Evolutionary conservation across 768 basidiomycete genomes (phyloP).

Genomic region (Hirschioporus abietinus): DNA sequence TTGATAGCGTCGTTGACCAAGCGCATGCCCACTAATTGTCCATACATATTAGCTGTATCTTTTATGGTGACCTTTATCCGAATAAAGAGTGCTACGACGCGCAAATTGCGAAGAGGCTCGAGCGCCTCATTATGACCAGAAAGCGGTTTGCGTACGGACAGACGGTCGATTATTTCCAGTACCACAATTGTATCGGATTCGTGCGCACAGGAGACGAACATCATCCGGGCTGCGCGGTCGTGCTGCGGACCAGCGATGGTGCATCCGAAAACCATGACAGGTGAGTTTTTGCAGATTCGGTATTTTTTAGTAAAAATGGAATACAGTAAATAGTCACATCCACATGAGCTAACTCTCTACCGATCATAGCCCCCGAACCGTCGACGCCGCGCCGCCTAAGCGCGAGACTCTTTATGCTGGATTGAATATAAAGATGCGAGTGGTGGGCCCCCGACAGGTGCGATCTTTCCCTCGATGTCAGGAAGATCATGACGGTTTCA

Average conservation of each 20-base stretch:
- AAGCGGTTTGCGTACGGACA: constrained; percentile 63
- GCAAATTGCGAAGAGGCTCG: constrained; percentile 44
- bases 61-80: constrained; percentile 79
- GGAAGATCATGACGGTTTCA: background rate
- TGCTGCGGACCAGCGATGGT: constrained; percentile 39
- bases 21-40: background rate
- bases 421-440: background rate
- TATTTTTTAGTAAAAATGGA: background rate
- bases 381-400: too few species aligned
- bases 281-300: background rate
- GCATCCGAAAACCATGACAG: background rate
- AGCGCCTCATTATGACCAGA: constrained; percentile 53
- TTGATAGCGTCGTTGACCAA: background rate
- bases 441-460: background rate
- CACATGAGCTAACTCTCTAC: background rate
- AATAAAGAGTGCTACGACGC: constrained; percentile 63
- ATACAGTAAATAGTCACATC: too few species aligned
- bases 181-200: constrained; percentile 69
- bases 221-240: constrained; percentile 61
- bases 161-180: constrained; percentile 52
- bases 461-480: background rate
- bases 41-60: constrained; percentile 58
- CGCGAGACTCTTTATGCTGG: background rate
- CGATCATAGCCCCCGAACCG: background rate
- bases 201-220: constrained; percentile 55